Evolutionary conservation across 1,139 yeast species (phyloP).

Genomic region (Sugiyamaella paludigena): DNA sequence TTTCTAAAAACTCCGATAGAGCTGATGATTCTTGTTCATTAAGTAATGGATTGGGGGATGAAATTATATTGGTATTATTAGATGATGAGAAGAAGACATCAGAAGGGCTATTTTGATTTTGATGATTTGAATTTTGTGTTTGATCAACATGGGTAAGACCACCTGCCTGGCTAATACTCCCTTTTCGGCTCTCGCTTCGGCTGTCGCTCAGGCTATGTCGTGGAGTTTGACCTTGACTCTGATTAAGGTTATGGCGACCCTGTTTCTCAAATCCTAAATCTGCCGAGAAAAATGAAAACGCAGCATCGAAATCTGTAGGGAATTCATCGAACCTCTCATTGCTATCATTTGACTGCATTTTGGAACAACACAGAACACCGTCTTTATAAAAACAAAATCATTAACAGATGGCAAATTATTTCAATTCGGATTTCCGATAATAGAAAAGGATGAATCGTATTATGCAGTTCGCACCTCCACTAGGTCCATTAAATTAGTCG

Average conservation of each 20-base stretch:
- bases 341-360: conserved; percentile 6
- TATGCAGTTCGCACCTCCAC: no score
- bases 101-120: background rate
- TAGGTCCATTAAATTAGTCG: no score
- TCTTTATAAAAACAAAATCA: no score
- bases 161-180: no score
- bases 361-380: no score
- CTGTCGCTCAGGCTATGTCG: no score
- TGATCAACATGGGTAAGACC: no score
- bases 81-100: background rate
- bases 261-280: conserved; percentile 1
- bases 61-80: background rate
- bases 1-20: conserved; percentile 39
- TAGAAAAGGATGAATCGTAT: no score
- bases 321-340: conserved; percentile 6
- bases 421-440: no score
- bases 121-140: background rate
- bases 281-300: conserved; percentile 23
- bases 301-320: conserved; percentile 23
- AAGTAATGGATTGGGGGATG: conserved; percentile 28
- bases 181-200: no score
- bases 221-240: background rate
- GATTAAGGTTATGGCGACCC: background rate
- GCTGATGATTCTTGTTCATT: conserved; percentile 39
- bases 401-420: no score